Conservation (phyloP, 345 rosid genomes). For the Ceriops decandra region DNA sequence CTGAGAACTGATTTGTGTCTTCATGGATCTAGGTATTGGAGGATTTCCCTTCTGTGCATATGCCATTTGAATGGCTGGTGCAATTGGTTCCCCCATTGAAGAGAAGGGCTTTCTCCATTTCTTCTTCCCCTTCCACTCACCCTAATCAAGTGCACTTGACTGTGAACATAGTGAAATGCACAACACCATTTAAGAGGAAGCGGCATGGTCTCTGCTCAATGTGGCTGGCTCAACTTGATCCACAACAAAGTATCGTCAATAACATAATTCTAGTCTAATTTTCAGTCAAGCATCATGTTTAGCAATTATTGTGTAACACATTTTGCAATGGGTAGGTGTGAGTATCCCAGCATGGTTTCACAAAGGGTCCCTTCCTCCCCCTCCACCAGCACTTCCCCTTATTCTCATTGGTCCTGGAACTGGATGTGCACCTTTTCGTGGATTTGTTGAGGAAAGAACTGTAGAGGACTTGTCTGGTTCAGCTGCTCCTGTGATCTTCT, state of each 20-base stretch:
- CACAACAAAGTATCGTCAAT: constrained; percentile 33
- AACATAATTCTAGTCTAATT: neutral
- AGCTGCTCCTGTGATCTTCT: constrained; percentile 66
- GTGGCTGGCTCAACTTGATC: constrained; percentile 79
- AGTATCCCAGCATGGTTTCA: constrained; percentile 74
- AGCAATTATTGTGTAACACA: neutral
- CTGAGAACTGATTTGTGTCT: constrained; percentile 7
- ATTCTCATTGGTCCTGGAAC: constrained; percentile 91
- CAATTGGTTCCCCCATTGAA: constrained; percentile 83
- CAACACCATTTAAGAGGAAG: constrained; percentile 78
- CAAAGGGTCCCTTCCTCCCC: constrained; percentile 75
- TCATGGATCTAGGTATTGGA: constrained; percentile 58
- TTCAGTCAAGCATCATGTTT: neutral
- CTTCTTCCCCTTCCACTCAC: constrained; percentile 80
- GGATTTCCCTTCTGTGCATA: constrained; percentile 89
- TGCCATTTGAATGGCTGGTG: constrained; percentile 95
- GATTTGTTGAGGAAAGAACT: constrained; percentile 79
- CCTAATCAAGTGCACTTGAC: constrained; percentile 85
- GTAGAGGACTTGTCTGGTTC: constrained; percentile 39
- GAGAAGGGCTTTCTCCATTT: constrained; percentile 81
- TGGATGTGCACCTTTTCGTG: constrained; percentile 96
- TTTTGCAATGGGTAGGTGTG: constrained; percentile 38
- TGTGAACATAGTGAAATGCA: constrained; percentile 75
- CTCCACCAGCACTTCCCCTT: constrained; percentile 66
- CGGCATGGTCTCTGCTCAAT: constrained; percentile 77